Evolutionary conservation across 2,329 filamentous ascomycete genomes (phyloP), one percentile per base, ranked within the genome.

Genomic region (Rutstroemia sydowiana): DNA sequence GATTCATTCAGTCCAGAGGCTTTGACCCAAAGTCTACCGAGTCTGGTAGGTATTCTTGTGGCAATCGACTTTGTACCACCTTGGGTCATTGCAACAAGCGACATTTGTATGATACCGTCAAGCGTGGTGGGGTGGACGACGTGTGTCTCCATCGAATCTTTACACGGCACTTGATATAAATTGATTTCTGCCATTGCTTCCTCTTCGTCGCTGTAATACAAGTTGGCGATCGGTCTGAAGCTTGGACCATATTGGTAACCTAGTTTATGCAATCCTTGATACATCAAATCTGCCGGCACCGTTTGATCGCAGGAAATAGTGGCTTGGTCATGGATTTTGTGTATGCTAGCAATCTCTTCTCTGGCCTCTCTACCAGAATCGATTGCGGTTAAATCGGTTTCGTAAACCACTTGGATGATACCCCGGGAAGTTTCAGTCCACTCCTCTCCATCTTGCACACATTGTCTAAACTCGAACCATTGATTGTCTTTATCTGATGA

Each of bases 71-170:
- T 39, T 39, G 36, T 39, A 6, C 40, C 40, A 13, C 40, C 40
- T 30, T 43, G 21, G 5, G 40, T 43, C 36, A 39, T 39, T n/a
- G 36, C 36, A 18, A 39, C 36, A 18, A 39, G 36, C 16, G 36
- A 39, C 39, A 42, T 42, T 23, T 56, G 56, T 28, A 51, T 41
- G 7, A 81, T 73, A 2, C 74, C 66, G 57, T 82, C 78, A 14
- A 82, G 66, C 0, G 77, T 80, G 3, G 75, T 71, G 0, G 79
- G 78, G 55, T 82, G 79, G 18, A 82, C 71, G 5, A 79, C 52
- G 55, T 80, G 75, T 2, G 72, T 42, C 39, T 42, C 31, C 31
- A 32, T 32, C 31, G 14, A 32, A 32, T n/a, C n/a, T n/a, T n/a
- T n/a, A n/a, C n/a, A n/a, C n/a, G n/a, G n/a, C n/a, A n/a, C n/a